Evolutionary conservation across 2,329 filamentous ascomycete genomes (phyloP), one percentile per base, ranked within the genome.

Genomic region (Blumeria hordei): DNA sequence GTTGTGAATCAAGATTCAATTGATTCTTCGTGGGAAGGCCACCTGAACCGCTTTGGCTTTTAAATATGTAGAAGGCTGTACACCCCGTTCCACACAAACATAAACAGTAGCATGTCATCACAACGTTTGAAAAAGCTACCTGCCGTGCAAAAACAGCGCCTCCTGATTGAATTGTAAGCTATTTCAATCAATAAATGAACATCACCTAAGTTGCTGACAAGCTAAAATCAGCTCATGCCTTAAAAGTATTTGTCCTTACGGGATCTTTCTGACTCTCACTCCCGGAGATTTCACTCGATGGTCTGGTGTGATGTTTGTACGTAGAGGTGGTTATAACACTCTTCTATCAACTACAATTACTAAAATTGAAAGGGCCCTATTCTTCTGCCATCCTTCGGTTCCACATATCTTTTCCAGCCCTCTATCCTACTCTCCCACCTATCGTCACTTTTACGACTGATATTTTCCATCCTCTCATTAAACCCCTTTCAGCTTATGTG

Each of bases 381-480:
- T 76, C 85, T 18, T 81, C 85, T 57, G 85, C 88, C 50, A 77
- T 95, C 62, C 76, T 96, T 59, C 84, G 88, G 63, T 94, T 96
- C 69, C 82, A 92, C 61, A 83, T 96, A 60, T 82, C 81, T 28
- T 96, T 96, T 63, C 85, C 88, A 37, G 74, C 83, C 58, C 74
- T 76, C 41, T 95, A 93, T 66, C 90, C 90, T 11, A 70, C 74
- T 54, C 70, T 85, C 18, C 85, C 90, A 53, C 92, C 92, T 9
- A 73, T 88, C 16, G 78, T 98, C 60, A 90, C 83, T 55, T 94
- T 98, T 68, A 77, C 80, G 49, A 93, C 86, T 61, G 90, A 96
- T 66, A 83, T 96, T 61, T 98, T 96, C 67, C 90, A 98, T 66
- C 90, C 90, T 16, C 74, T 98, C 44, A 81, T 96, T 60, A 88